Conservation (phyloP, 345 rosid genomes). For the Gossypium thurberi region DNA sequence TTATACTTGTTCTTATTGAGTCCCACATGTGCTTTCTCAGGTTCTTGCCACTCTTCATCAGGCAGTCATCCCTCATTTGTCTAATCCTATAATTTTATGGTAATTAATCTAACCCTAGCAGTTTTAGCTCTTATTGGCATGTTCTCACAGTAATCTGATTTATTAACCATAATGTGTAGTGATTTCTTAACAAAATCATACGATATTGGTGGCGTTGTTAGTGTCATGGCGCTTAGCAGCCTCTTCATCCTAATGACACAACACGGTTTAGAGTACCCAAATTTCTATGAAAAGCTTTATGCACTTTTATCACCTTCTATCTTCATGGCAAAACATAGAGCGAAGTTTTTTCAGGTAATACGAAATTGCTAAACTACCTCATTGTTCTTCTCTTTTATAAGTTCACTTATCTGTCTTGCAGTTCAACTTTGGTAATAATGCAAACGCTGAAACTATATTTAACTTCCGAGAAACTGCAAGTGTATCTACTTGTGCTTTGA, state of each 20-base stretch:
- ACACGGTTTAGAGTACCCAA: constrained; percentile 84
- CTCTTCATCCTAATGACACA: constrained; percentile 87
- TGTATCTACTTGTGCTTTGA: not conserved
- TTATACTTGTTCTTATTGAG: constrained; percentile 1
- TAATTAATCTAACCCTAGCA: constrained; percentile 13
- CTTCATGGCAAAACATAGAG: constrained; percentile 84
- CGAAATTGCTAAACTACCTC: not conserved
- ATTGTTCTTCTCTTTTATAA: not conserved
- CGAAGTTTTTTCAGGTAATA: constrained; percentile 83
- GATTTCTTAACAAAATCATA: constrained; percentile 90
- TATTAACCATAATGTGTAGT: constrained; percentile 36
- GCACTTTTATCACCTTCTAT: constrained; percentile 70
- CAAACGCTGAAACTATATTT: not conserved
- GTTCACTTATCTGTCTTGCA: not conserved
- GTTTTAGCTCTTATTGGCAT: constrained; percentile 6
- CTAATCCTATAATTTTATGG: constrained; percentile 82
- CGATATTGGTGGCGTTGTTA: constrained; percentile 91
- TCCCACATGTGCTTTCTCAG: constrained; percentile 38
- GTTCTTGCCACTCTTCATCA: constrained; percentile 71
- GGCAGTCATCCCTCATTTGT: constrained; percentile 68
- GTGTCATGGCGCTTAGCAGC: constrained; percentile 92
- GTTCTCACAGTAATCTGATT: constrained; percentile 8
- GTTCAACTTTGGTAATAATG: not conserved
- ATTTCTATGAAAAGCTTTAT: constrained; percentile 82
- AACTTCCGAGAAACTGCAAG: not conserved